Base-by-base conservation (phyloP, 345 rosid species). In the Sisymbrium irio region DNA sequence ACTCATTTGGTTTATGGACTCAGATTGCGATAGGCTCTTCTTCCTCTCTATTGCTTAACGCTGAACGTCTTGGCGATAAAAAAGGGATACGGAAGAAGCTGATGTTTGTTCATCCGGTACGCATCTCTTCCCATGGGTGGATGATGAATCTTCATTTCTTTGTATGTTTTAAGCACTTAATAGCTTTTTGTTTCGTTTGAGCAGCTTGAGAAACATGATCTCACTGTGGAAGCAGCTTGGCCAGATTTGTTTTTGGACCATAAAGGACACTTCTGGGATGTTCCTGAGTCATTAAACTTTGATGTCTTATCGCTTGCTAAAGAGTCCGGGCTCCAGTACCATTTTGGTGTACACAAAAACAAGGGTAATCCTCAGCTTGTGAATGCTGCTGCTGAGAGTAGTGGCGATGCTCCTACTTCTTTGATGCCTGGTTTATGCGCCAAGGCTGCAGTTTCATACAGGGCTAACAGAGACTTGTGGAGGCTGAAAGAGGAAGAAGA, bases 161-260 rank as follows among this genome's bases (percentile, higher is more conserved):
- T 39, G 42, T 55, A 15, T 46, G 42, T 57, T 72, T 22, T 36
- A 32, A 50, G 27, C 39, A 12, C 32, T 72, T 64, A 5, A 64
- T n/a, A n/a, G n/a, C n/a, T 63, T 3, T n/a, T 1, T 35, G 1
- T 6, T 57, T 67, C 8, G 15, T 36, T 46, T 76, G 17, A 74
- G 44, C 89, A 90, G 96, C 89, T 89, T 77, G 85, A 86, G 67
- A 45, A 82, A 42, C 93, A 93, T 78, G 96, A 90, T 46, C 76
- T 93, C 69, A 85, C 87, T 15, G 77, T 90, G 78, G 97, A 90
- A 82, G 96, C 92, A 82, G 93, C 84, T 33, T 87, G 88, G 90
- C 97, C 98, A 19, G 93, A 88, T 71, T 71, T 90, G 61, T 93
- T 85, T 71, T 18, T 89, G 64, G 96, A 91, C 62, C 85, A 80